Evolutionary conservation across 1,284 basidiomycete genomes (phyloP).

Genomic region (Rugosomyces carneus): DNA sequence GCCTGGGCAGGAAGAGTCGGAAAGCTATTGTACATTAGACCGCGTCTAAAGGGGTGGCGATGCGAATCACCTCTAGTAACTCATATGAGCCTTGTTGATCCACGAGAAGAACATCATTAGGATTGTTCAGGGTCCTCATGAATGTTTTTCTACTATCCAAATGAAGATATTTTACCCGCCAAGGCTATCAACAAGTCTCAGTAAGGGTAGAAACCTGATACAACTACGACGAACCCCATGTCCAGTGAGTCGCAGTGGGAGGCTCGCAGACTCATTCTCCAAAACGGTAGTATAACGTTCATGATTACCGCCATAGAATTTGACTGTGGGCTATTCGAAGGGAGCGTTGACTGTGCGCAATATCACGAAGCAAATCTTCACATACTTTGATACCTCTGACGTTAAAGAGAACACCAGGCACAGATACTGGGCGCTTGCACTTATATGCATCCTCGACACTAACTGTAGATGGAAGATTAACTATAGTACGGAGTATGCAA

Average conservation of each 20-base stretch:
- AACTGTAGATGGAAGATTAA: conserved; percentile 34
- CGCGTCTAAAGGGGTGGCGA: neutral
- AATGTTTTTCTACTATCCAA: conserved; percentile 43
- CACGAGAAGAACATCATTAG: conserved; percentile 71
- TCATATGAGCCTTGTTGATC: conserved; percentile 72
- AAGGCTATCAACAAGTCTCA: conserved; percentile 53
- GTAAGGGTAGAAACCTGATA: neutral
- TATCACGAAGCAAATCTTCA: neutral
- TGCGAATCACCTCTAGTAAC: conserved; percentile 53
- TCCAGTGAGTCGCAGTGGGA: conserved; percentile 82
- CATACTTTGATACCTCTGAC: conserved; percentile 78
- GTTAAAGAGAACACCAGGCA: conserved; percentile 80
- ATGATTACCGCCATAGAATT: conserved; percentile 67
- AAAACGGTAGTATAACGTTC: conserved; percentile 61
- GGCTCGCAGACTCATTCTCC: conserved; percentile 67
- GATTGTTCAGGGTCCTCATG: conserved; percentile 45
- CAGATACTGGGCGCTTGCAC: conserved; percentile 75
- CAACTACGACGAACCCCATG: conserved; percentile 59
- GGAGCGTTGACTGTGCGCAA: neutral
- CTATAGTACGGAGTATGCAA: neutral
- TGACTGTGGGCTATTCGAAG: conserved; percentile 66
- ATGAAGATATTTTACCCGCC: conserved; percentile 74
- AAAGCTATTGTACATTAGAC: conserved; percentile 43
- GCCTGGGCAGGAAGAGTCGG: conserved; percentile 83
- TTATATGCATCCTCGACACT: conserved; percentile 87